A percentile compares a stretch with the other conserved stretches of the same genome.
These are phyloP conservation scores for Penicillium sp. DNA, from an alignment of 2,329 filamentous ascomycete species.

Conservation along the genomic window DNA sequence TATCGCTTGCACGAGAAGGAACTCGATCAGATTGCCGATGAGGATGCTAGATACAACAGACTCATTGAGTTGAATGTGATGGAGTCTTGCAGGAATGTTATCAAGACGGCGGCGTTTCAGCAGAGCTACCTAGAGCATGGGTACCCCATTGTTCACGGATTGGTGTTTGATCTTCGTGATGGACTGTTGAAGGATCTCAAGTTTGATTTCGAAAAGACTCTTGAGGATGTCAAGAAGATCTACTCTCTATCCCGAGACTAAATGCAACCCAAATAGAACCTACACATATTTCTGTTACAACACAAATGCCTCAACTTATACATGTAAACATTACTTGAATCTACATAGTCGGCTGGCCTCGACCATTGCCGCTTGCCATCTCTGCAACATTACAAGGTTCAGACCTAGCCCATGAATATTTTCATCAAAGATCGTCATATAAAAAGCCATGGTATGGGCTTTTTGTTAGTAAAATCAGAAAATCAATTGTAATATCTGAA, in stretches of 20 bases:
- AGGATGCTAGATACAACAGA: slow-evolving; percentile 23
- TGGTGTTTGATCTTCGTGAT: slow-evolving; percentile 70
- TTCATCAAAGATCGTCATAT: too few relatives aligned
- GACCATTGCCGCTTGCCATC: too few relatives aligned
- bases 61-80: slow-evolving; percentile 33
- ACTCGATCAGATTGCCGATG: slow-evolving; percentile 49
- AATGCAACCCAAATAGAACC: not conserved
- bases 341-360: too few relatives aligned
- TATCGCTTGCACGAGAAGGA: slow-evolving; percentile 70
- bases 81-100: slow-evolving; percentile 30
- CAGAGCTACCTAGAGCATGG: slow-evolving; percentile 60
- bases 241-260: slow-evolving; percentile 2
- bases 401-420: too few relatives aligned
- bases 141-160: slow-evolving; percentile 70
- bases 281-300: not conserved
- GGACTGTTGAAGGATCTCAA: slow-evolving; percentile 66
- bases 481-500: too few relatives aligned
- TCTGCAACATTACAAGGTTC: too few relatives aligned
- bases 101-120: slow-evolving; percentile 56
- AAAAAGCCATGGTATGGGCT: too few relatives aligned
- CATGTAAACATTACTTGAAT: too few relatives aligned
- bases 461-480: too few relatives aligned
- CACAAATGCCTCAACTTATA: too few relatives aligned
- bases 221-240: slow-evolving; percentile 39
- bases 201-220: slow-evolving; percentile 59